A percentile compares a stretch with the other conserved stretches of the same genome.
These are phyloP conservation scores for Solanum medicagineum DNA, from an alignment of 257 asterid genomes.

Conservation along the genomic window DNA sequence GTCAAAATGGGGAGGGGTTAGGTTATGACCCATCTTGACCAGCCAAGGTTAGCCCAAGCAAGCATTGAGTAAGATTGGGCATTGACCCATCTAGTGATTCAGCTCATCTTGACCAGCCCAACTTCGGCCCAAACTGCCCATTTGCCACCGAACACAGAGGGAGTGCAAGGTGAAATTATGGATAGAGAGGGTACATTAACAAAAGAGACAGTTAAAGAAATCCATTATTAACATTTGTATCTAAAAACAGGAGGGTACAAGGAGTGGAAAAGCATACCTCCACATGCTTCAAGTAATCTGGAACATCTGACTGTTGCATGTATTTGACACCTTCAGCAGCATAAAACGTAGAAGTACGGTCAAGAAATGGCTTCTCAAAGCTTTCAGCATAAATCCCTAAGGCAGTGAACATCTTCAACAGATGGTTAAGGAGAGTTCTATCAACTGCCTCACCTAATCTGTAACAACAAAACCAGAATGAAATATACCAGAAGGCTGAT, in stretches of 20 bases:
- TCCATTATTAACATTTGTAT: constrained; percentile 36
- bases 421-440: constrained; percentile 94
- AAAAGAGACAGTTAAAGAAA: background rate
- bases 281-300: constrained; percentile 83
- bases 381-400: constrained; percentile 90
- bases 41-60: background rate
- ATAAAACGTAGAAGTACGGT: constrained; percentile 85
- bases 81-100: background rate
- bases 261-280: constrained; percentile 43
- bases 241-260: background rate
- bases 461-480: constrained; percentile 7
- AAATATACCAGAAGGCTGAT: constrained; percentile 17
- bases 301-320: constrained; percentile 96
- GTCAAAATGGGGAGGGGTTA: background rate
- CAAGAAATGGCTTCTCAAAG: constrained; percentile 95
- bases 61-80: background rate
- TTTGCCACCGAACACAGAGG: background rate
- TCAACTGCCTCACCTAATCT: constrained; percentile 95
- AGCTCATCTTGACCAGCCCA: background rate
- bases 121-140: background rate
- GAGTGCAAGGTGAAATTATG: background rate
- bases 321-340: constrained; percentile 92
- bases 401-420: constrained; percentile 96
- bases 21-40: background rate
- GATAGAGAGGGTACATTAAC: background rate